Evolutionary conservation across 495 filamentous ascomycete genomes (phyloP).

Genomic region (Penicillium arizonense): DNA sequence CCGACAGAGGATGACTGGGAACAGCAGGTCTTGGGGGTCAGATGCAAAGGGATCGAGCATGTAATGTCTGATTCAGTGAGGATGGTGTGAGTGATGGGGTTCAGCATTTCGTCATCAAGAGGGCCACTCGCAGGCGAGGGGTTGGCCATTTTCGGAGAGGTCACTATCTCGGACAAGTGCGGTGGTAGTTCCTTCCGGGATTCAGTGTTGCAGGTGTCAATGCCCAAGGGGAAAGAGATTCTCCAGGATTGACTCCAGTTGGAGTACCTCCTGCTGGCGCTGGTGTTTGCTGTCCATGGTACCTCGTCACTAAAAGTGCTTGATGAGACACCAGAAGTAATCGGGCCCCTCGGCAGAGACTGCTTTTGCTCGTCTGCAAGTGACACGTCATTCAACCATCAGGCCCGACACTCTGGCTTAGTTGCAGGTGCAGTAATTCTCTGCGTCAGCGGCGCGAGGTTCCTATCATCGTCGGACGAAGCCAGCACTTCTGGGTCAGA

Average conservation of each 20-base stretch:
- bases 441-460: conserved; percentile 37
- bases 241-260: conserved; percentile 57
- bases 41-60: conserved; percentile 85
- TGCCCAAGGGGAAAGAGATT: conserved; percentile 69
- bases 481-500: conserved; percentile 90
- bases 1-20: conserved; percentile 98
- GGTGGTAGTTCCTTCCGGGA: conserved; percentile 71
- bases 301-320: conserved; percentile 72
- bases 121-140: conserved; percentile 44
- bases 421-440: conserved; percentile 34
- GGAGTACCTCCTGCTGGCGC: conserved; percentile 48
- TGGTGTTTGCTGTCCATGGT: conserved; percentile 56
- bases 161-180: conserved; percentile 71
- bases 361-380: conserved; percentile 42
- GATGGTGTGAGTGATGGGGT: conserved; percentile 52
- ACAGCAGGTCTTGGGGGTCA: conserved; percentile 87
- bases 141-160: conserved; percentile 69
- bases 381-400: conserved; percentile 55
- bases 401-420: conserved; percentile 47
- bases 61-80: conserved; percentile 66
- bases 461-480: conserved; percentile 88
- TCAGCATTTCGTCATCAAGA: conserved; percentile 48
- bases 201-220: conserved; percentile 76
- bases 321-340: conserved; percentile 67
- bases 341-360: conserved; percentile 52